Evolutionary conservation across 2,329 filamentous ascomycete genomes (phyloP), one percentile per base, ranked within the genome.

Genomic region (Fusarium dimerum): DNA sequence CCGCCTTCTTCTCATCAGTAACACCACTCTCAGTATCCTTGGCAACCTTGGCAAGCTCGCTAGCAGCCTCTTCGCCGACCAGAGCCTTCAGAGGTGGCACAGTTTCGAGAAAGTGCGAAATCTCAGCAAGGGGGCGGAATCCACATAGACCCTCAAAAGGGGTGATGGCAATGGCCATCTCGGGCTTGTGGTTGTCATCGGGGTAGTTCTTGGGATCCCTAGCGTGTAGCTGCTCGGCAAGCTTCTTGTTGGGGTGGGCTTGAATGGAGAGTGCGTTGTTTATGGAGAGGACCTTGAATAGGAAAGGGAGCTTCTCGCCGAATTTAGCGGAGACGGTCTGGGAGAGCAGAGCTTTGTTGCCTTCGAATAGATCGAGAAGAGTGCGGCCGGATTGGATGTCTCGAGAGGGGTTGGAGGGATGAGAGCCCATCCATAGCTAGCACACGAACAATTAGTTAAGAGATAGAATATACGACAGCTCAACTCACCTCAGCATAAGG

Each of bases 121-220:
- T 94, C 74, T 99, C 92, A 6, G 76, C 78, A 18, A 97, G 78
- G 0, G 94, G 94, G 10, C 94, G 85, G 79, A 99, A 99, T 34
- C 94, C 94, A 66, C 94, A 99, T 34, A 99, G 83, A 1, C 94
- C 94, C 70, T 97, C 93, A 62, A 99, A 99, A 0, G 91, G 88
- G 1, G 94, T 97, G 66, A 99, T 88, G 56, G 94, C 94, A 71
- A 99, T 96, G 57, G 94, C 92, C 94, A 99, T 99, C 76, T 99
- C 94, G 34, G 94, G 94, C 77, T 99, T 99, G 80, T 99, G 94
- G 77, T 99, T 99, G 78, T 97, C 93, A 78, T 99, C 92, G 52
- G 93, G 94, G 70, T 99, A 99, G 78, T 99, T 95, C 75, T 90
- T 90, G 45, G 92, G 83, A 68, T 99, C 93, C 57, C 82, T 85